These are phyloP conservation scores for Saccharomyces mikatae DNA, from an alignment of 805 yeast species.

Conservation along the genomic window DNA sequence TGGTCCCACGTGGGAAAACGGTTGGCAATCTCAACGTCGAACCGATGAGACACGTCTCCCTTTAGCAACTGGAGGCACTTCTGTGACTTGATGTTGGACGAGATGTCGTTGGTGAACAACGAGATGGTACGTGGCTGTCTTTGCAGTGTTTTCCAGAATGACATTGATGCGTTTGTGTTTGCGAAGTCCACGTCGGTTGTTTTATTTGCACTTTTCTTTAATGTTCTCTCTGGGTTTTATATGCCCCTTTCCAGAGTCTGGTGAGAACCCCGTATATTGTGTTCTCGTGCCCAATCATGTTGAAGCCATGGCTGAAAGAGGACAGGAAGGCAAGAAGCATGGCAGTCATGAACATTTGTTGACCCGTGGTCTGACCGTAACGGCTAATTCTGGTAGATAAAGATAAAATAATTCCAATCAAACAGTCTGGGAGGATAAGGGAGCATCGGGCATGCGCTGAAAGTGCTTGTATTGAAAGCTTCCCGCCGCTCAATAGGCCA, in stretches of 20 bases:
- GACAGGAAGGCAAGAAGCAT: background rate
- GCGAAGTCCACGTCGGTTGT: background rate
- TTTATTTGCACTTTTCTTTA: background rate
- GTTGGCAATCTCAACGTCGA: conserved; percentile 18
- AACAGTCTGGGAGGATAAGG: background rate
- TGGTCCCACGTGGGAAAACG: conserved; percentile 28
- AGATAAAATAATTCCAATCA: background rate
- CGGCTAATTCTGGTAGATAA: background rate
- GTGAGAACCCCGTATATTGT: background rate
- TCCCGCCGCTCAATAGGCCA: background rate
- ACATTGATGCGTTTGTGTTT: conserved; percentile 27
- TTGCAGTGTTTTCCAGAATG: conserved; percentile 42
- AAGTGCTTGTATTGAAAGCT: background rate
- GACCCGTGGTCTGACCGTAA: background rate
- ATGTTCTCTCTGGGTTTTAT: background rate
- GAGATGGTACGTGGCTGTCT: conserved; percentile 39
- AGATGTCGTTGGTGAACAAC: conserved; percentile 31
- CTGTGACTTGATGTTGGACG: conserved; percentile 17
- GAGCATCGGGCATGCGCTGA: background rate
- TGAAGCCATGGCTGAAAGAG: background rate
- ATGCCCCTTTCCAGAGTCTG: background rate
- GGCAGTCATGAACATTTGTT: background rate
- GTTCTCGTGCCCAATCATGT: background rate
- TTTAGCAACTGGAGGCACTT: conserved; percentile 10
- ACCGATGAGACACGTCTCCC: conserved; percentile 10